Evolutionary conservation across 352 stramenopile genomes (phyloP), one percentile per base, ranked within the genome.

Genomic region (Pythium pectinolyticum): DNA sequence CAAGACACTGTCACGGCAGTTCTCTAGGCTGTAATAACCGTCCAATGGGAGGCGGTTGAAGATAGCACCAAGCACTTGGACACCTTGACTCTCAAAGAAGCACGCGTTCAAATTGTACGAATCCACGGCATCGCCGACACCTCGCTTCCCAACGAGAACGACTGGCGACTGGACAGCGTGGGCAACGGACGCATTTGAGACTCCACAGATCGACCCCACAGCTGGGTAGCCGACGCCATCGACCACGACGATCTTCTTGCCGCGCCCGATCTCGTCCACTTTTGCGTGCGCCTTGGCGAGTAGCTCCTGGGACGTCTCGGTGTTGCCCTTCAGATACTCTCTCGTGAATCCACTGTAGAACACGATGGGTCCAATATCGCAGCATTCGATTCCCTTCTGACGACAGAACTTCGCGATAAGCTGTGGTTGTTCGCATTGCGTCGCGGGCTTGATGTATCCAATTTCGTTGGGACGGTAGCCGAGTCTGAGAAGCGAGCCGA

Each of bases 401-500:
- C 92, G 78, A 69, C 96, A 99, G 74, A 96, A 99, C 40, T 88
- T 83, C 61, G 90, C 78, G 39, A 99, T 88, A 20, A 98, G 73
- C 74, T 99, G 96, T 17, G 86, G 84, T 70, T 88, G 78, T 74
- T 99, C 96, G 68, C 94, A 98, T 78, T 99, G 97, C 20, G 97
- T 99, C 19, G 94, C 95, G 2, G 97, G 96, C 75, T 99, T 99
- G 63, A 99, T 99, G 81, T 99, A 99, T 24, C 84, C 96, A 34
- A 99, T 71, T n/a, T 95, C 85, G 10, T 61, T 56, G 0, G 92
- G 65, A 3, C 54, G 28, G 35, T 84, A 93, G 20, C 84, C 84
- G 27, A 75, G 70, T n/a, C 73, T 56, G 20, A 99, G 70, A 8
- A 99, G 70, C 30, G 82, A 74, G 3, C 92, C 95, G 11, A 99